Percentiles rank a stretch among this genome's conserved stretches.
These are phyloP conservation scores for Salvia splendens DNA, from an alignment of 257 asterid species.

Conservation along the genomic window DNA sequence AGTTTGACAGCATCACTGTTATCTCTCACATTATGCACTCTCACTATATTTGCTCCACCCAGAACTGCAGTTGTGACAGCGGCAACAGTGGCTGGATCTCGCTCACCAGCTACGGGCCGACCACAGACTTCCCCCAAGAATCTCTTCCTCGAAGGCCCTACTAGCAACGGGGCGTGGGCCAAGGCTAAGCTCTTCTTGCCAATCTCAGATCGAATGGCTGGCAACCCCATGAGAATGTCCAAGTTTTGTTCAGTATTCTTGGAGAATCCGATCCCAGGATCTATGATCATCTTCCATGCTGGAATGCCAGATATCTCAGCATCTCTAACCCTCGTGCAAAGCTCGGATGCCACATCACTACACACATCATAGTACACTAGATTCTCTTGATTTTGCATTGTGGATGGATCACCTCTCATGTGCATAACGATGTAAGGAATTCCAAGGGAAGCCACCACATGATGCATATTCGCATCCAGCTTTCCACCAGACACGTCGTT, in stretches of 20 bases:
- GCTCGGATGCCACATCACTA: conserved; percentile 66
- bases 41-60: conserved; percentile 80
- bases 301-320: conserved; percentile 89
- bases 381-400: conserved; percentile 78
- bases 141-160: conserved; percentile 90
- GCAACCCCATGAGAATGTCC: conserved; percentile 62
- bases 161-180: conserved; percentile 68
- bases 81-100: conserved; percentile 86
- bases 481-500: conserved; percentile 83
- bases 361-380: conserved; percentile 58
- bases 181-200: conserved; percentile 61
- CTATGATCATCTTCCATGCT: conserved; percentile 87
- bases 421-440: conserved; percentile 81
- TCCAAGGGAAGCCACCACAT: conserved; percentile 55
- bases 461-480: conserved; percentile 60
- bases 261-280: conserved; percentile 93
- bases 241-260: conserved; percentile 75
- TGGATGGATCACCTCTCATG: conserved; percentile 87
- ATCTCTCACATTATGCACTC: conserved; percentile 82
- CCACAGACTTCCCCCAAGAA: conserved; percentile 83
- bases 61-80: conserved; percentile 62
- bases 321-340: conserved; percentile 47
- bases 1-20: conserved; percentile 70
- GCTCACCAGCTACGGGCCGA: conserved; percentile 43
- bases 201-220: conserved; percentile 55